A percentile compares a stretch with the other conserved stretches of the same genome.
These are phyloP conservation scores for Cetraspora pellucida DNA, from an alignment of 192 early-diverging fungal species.

Conservation along the genomic window DNA sequence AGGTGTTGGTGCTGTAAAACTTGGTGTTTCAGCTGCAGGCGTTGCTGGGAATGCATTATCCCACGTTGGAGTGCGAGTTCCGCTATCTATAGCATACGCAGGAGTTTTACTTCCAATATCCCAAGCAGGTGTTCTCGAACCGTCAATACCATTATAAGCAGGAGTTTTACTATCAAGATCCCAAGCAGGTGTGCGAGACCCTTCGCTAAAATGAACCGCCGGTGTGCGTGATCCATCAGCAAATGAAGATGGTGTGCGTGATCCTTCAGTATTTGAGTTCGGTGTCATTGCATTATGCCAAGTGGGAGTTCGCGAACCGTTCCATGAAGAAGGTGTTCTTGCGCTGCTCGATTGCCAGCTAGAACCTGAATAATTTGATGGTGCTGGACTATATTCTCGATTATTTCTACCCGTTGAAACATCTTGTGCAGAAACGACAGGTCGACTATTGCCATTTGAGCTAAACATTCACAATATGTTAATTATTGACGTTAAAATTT, in stretches of 20 bases:
- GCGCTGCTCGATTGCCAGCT: constrained; percentile 14
- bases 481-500: not conserved
- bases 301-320: constrained; percentile 54
- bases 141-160: constrained; percentile 39
- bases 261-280: constrained; percentile 50
- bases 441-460: constrained; percentile 54
- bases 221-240: constrained; percentile 58
- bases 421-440: constrained; percentile 33
- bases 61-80: constrained; percentile 65
- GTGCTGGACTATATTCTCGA: constrained; percentile 41
- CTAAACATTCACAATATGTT: constrained; percentile 7
- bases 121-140: constrained; percentile 57
- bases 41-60: constrained; percentile 57
- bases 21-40: constrained; percentile 35
- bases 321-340: constrained; percentile 14
- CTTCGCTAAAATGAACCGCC: constrained; percentile 44
- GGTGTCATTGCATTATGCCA: constrained; percentile 62
- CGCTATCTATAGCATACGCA: constrained; percentile 38
- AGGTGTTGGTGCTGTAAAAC: constrained; percentile 40
- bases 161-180: constrained; percentile 58
- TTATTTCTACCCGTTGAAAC: constrained; percentile 32
- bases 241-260: constrained; percentile 52
- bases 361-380: constrained; percentile 34
- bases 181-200: constrained; percentile 69
- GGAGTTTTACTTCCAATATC: constrained; percentile 61